Percentiles rank a stretch among this genome's conserved stretches.
Evolutionary conservation across 768 basidiomycete genomes (phyloP).

Genomic region (Pleurotus salmoneostramineus): DNA sequence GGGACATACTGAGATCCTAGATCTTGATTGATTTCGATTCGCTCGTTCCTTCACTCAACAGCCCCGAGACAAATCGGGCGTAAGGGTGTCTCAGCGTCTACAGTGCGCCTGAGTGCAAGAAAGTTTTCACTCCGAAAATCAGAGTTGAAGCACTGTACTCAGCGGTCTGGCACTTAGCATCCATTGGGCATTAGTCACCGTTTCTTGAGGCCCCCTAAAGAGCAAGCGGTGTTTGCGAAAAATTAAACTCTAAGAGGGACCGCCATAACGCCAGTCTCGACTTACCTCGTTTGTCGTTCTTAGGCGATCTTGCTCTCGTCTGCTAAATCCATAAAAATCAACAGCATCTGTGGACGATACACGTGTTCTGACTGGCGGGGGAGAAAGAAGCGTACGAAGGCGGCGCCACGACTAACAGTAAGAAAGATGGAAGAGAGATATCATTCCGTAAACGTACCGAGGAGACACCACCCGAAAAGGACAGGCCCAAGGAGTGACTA

Average conservation of each 20-base stretch:
- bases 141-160: no score
- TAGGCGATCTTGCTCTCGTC: not conserved
- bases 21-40: not conserved
- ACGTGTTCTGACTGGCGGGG: conserved; percentile 1
- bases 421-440: not conserved
- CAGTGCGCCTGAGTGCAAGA: not conserved
- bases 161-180: no score
- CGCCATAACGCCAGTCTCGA: not conserved
- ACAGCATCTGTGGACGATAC: not conserved
- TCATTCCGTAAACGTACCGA: conserved; percentile 4
- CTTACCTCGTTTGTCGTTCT: not conserved
- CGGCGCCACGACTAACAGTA: not conserved
- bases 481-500: not conserved
- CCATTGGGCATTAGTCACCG: no score
- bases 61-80: not conserved
- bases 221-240: no score
- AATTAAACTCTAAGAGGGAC: no score
- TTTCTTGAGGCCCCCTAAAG: no score
- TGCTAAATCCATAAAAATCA: not conserved
- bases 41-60: not conserved
- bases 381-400: not conserved
- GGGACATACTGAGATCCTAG: not conserved
- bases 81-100: not conserved
- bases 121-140: not conserved
- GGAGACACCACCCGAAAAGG: not conserved